Evolutionary conservation across 257 asterid genomes (phyloP), one percentile per base, ranked within the genome.

Genomic region (Cinchona pubescens): DNA sequence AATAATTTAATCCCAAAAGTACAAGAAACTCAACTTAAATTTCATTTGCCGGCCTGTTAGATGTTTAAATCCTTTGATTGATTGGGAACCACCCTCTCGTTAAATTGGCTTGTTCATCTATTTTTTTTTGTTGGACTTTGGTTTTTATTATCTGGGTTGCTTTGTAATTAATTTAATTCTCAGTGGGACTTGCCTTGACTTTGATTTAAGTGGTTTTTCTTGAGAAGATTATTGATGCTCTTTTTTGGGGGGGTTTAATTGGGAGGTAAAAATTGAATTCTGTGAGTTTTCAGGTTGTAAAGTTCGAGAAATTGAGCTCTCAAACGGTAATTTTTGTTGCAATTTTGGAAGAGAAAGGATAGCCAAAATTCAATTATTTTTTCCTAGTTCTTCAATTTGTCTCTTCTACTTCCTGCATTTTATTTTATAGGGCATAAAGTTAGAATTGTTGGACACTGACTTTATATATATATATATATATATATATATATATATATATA

Each of bases 261-360:
- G n/a, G n/a, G n/a, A n/a, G 85, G 81, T 58, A 49, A 53, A 65
- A 19, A 68, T 69, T 71, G 73, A 63, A 70, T 23, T 78, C 46
- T 69, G 76, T 23, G 37, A 19, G 69, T 30, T 46, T 45, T 53
- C 12, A 43, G 2, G 38, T 14, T 3, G 46, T 51, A 32, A 21
- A 37, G 19, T 37, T 4, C 9, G 35, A 27, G 42, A 55, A 46
- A n/a, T 25, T 59, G 45, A 42, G 18, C 80, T 58, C 65, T 48
- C 46, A 69, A 61, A 70, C 76, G 76, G 72, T 70, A 64, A 70
- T 16, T 70, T 70, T 35, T 72, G 12, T 27, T 37, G 76, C 43
- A 15, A 48, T 62, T 45, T 66, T 8, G 37, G 59, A 68, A 29
- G 73, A 25, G 1, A 38, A 40, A 66, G 0, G 34, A 37, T 25